Evolutionary conservation across 495 filamentous ascomycete species (phyloP), one percentile per base, ranked within the genome.

Genomic region (Friedmanniomyces simplex): DNA sequence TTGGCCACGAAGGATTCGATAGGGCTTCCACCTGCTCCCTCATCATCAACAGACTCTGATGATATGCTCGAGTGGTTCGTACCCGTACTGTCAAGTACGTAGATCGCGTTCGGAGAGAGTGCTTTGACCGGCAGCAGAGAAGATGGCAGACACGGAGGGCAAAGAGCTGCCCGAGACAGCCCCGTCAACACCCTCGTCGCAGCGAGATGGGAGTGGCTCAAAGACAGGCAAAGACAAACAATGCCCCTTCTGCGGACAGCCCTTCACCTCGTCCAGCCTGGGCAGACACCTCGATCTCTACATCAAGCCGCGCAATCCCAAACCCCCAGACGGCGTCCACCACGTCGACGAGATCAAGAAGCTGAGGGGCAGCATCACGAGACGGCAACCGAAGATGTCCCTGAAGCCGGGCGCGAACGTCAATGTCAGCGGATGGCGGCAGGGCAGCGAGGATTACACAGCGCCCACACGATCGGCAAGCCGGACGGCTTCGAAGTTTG

Each of bases 221-320:
- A 59, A 42, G 20, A 18, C 36, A 45, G 14, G 65, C 55, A 96
- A 96, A 70, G 89, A 96, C 74, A 85, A 82, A 61, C 79, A 75
- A 64, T 95, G 90, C 68, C 87, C 85, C 20, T 96, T 86, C 74
- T 96, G 90, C 71, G 71, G 81, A 41, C 87, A 91, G 67, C 70
- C 82, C 1, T 96, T 95, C 63, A 96, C 90, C 1, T 95, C 90
- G 8, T 95, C 89, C 6, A 93, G 88, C 2, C 77, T 96, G n/a
- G 90, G 90, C 24, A 85, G 90, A 37, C 90, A 96, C 73, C 79
- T 95, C 25, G 90, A 96, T 67, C 78, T 93, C 34, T 95, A 90
- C 67, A 85, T 95, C 59, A 88, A 87, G 67, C 83, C 85, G 62
- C 91, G 87, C 71, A 95, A 95, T 66, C 83, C 85, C 5, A 89